phyloP scores from a whole-genome alignment of 2,329 filamentous ascomycete species.

The Biscogniauxia sp. region DNA sequence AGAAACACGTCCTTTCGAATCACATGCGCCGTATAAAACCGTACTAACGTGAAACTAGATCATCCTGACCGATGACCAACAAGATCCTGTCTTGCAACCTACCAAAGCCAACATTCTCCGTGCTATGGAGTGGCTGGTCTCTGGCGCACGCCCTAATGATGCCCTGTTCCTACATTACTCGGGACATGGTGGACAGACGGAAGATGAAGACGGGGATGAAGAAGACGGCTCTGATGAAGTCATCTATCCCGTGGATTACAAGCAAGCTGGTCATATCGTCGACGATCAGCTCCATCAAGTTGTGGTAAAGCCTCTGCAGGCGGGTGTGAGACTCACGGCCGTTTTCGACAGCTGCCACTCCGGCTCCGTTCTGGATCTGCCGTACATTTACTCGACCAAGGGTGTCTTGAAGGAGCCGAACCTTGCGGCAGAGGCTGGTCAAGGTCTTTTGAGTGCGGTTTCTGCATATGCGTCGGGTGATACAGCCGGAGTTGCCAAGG shows the following conservation, averaged over 20 bases:
- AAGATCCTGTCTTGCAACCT: constrained; percentile 66
- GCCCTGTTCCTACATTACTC: constrained; percentile 64
- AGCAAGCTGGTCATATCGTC: constrained; percentile 75
- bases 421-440: constrained; percentile 64
- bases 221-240: constrained; percentile 81
- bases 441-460: constrained; percentile 59
- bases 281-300: constrained; percentile 81
- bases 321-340: constrained; percentile 58
- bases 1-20: background rate
- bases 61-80: constrained; percentile 72
- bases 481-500: constrained; percentile 75
- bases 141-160: constrained; percentile 69
- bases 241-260: constrained; percentile 80
- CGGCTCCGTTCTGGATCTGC: constrained; percentile 63
- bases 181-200: constrained; percentile 76
- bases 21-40: background rate
- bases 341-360: constrained; percentile 68
- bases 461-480: constrained; percentile 67
- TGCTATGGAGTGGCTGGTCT: constrained; percentile 74
- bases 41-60: constrained; percentile 37
- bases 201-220: constrained; percentile 76
- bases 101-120: constrained; percentile 74
- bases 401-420: constrained; percentile 68
- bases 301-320: constrained; percentile 58
- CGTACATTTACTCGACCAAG: constrained; percentile 68